Evolutionary conservation across 1,284 basidiomycete species (phyloP).

Genomic region (Retiboletus flavoniger): DNA sequence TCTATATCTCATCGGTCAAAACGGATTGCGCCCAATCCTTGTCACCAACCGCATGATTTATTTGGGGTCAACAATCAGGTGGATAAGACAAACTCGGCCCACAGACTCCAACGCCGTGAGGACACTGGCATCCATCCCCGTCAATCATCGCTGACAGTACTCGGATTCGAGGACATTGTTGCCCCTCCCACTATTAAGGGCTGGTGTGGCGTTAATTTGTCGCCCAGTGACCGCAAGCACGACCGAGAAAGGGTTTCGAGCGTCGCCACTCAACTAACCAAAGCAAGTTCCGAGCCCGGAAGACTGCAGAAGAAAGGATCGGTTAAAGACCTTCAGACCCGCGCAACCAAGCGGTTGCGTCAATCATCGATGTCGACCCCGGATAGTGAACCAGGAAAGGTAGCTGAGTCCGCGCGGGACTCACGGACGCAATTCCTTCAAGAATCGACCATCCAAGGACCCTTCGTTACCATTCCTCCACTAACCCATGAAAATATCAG

Average conservation of each 20-base stretch:
- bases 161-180: not conserved
- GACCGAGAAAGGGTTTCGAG: not conserved
- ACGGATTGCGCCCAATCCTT: conserved; percentile 6
- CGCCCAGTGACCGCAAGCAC: not conserved
- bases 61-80: not conserved
- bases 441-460: not conserved
- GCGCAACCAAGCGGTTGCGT: conserved; percentile 17
- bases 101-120: not conserved
- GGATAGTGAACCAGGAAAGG: not conserved
- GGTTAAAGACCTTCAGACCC: not conserved
- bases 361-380: conserved; percentile 4
- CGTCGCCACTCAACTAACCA: not conserved
- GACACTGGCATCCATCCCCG: not conserved
- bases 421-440: not conserved
- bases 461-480: not conserved
- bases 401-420: not conserved
- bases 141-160: not conserved
- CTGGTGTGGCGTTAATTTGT: not conserved
- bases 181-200: not conserved
- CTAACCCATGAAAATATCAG: not conserved
- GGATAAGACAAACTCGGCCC: not conserved
- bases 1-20: conserved; percentile 14
- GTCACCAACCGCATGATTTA: not conserved
- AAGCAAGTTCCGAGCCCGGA: not conserved
- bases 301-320: conserved; percentile 1